A percentile compares a stretch with the other conserved stretches of the same genome.
phyloP scores from a whole-genome alignment of 2,329 filamentous ascomycete genomes.

The Botrytis medusae region DNA sequence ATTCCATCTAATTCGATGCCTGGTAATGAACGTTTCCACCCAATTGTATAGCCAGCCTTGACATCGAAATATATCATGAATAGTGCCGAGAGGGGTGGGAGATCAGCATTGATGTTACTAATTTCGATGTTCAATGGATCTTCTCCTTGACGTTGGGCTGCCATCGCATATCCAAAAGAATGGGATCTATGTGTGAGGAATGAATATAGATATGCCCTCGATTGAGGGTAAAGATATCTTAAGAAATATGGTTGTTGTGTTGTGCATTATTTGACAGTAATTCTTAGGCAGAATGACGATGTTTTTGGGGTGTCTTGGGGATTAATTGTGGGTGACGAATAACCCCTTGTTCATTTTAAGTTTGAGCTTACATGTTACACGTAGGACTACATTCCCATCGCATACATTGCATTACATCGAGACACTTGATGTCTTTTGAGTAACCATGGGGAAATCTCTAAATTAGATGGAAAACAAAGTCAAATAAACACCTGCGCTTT shows the following conservation, averaged over 20 bases:
- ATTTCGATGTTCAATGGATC: constrained; percentile 38
- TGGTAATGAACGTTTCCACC: constrained; percentile 75
- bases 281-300: constrained; percentile 7
- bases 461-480: neutral
- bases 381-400: neutral
- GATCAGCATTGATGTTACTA: constrained; percentile 44
- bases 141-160: constrained; percentile 39
- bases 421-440: too few relatives aligned
- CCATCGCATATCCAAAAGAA: constrained; percentile 31
- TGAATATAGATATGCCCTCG: neutral
- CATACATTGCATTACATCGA: neutral
- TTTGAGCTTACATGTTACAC: neutral
- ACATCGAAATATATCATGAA: constrained; percentile 92
- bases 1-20: constrained; percentile 77
- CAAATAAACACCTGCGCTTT: neutral
- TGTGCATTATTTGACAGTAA: constrained; percentile 15
- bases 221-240: neutral
- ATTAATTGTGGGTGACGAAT: neutral
- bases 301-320: neutral
- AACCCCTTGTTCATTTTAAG: constrained; percentile 2
- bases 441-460: neutral
- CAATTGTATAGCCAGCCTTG: constrained; percentile 86
- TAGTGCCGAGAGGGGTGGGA: constrained; percentile 69
- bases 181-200: neutral
- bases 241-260: neutral